Base-by-base conservation (phyloP, 305 asterid genomes). In the Fraxinus greggii region DNA sequence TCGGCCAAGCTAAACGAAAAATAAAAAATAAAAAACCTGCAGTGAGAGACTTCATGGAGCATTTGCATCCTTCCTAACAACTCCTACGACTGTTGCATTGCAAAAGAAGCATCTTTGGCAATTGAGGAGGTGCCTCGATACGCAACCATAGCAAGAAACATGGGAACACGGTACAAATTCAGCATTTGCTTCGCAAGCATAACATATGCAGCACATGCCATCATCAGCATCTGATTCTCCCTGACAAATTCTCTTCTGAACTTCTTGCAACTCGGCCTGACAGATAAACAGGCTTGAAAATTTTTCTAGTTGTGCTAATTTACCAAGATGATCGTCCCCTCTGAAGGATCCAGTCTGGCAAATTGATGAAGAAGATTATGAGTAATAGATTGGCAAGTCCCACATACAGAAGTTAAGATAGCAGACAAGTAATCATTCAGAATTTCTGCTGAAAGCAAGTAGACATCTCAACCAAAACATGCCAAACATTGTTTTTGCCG, bases 51-150 rank as follows among this genome's bases (percentile, higher is more conserved):
- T 61, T 88, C 81, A 89, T 0, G 84, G 77, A 73, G 78, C 82
- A 29, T 78, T 83, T 56, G 36, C 84, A 31, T 80, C 92, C 54
- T 82, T 86, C 82, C 79, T 84, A 21, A 81, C 38, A n/a, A 93
- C 92, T 81, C 91, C 93, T 23, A 78, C 86, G n/a, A 95, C 98
- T 0, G 86, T 86, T 5, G 97, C 88, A 56, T 95, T 95, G 90
- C 99, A 95, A 86, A 95, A 95, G 93, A 95, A 95, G 90, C 98
- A 95, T 89, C 99, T 90, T 76, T 90, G 92, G 89, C 99, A 88
- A 81, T 95, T 95, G 63, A 95, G 90, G 38, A 94, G 95, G 86
- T 95, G 99, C 85, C 99, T 88, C n/a, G 97, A 87, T 83, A 94
- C 92, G 93, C 99, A 95, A 81, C 95, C 91, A 26, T 89, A 89